phyloP scores from a whole-genome alignment of 176 grass and related monocot genomes.

The Cenchrus fungigraminus region DNA sequence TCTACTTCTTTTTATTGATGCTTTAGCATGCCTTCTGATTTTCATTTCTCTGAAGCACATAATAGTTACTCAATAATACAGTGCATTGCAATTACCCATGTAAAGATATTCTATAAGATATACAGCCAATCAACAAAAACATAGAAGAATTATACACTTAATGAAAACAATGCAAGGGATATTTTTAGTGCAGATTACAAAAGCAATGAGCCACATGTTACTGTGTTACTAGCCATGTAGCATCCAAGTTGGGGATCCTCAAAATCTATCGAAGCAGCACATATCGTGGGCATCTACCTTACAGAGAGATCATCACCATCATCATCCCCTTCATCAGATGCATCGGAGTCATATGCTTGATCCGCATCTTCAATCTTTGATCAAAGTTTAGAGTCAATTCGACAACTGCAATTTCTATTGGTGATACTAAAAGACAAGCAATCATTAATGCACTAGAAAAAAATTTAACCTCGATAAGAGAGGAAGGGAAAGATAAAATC shows the following conservation, averaged over 20 bases:
- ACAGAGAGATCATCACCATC: slow-evolving; percentile 81
- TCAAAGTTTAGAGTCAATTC: slow-evolving; percentile 65
- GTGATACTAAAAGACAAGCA: slow-evolving; percentile 51
- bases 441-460: slow-evolving; percentile 40
- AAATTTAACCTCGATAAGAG: slow-evolving; percentile 24
- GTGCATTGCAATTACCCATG: neutral
- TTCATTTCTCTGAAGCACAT: neutral
- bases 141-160: neutral
- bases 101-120: slow-evolving; percentile 35
- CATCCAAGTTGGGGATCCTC: slow-evolving; percentile 39
- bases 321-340: slow-evolving; percentile 63
- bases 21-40: neutral
- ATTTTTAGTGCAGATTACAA: slow-evolving; percentile 33
- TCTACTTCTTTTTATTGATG: neutral
- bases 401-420: slow-evolving; percentile 45
- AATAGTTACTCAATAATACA: slow-evolving; percentile 11
- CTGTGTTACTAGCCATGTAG: slow-evolving; percentile 21
- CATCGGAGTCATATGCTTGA: slow-evolving; percentile 57
- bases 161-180: neutral
- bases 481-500: slow-evolving; percentile 1
- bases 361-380: slow-evolving; percentile 77
- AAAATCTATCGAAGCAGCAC: slow-evolving; percentile 33
- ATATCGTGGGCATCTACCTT: slow-evolving; percentile 57
- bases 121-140: slow-evolving; percentile 11
- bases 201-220: slow-evolving; percentile 29